Evolutionary conservation across 208 protist genomes (phyloP), one percentile per base, ranked within the genome.

Genomic region (Vickermania spadyakhi): DNA sequence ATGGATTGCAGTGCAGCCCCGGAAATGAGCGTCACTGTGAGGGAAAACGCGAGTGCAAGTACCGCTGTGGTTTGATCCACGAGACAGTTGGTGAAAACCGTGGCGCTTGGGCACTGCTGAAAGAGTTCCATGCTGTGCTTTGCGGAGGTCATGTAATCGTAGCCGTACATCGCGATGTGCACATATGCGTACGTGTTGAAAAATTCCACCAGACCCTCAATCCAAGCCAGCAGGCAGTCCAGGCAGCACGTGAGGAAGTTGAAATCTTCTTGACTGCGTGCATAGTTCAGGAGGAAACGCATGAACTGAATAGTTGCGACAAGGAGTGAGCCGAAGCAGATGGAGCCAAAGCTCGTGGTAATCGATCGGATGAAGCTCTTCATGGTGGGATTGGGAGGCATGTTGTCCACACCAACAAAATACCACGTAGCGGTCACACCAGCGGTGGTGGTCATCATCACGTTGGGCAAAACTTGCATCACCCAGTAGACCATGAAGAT

Each of bases 161-260:
- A 87, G 51, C 91, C 89, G 70, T 95, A 95, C 51, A 96, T 74
- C 27, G 84, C 91, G 23, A 93, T 76, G 61, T 97, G 86, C 21
- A 94, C 79, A 62, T 90, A 94, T 45, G 88, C 87, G 66, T 96
- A 97, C 26, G 73, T 49, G 73, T 96, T 97, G 68, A 94, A 96
- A 70, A 87, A 93, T 41, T 73, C 61, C 58, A 89, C 31, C 3
- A 94, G 52, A 14, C 60, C 53, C 59, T 91, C 81, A 29, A 96
- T 31, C 55, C 66, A 78, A 49, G 57, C 31, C 0, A 90, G 66
- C 18, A 94, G 28, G 66, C 68, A 91, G 36, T 66, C 57, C 31
- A 77, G 52, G 26, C 90, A 53, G 36, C 70, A 87, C 31, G 56
- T 51, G 22, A 93, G 26, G 51, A 96, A 81, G 59, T 68, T 42